Evolutionary conservation across 1,139 yeast species (phyloP), one percentile per base, ranked within the genome.

Genomic region (Sugiyamaella castrensis): DNA sequence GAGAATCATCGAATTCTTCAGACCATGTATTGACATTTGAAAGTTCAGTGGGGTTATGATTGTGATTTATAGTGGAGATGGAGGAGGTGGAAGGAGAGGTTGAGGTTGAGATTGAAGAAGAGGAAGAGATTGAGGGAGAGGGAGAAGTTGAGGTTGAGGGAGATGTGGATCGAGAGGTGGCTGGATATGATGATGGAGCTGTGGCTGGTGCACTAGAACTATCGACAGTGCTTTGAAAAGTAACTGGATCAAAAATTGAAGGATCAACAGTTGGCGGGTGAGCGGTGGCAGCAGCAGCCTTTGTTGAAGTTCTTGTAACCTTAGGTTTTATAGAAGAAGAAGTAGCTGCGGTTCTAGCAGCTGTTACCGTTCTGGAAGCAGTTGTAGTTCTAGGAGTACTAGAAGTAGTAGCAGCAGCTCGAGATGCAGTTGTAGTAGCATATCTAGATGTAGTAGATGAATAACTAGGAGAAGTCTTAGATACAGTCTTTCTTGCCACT

Each of bases 1-100:
- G 52, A 2, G 40, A 29, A 24, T 49, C 52, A n/a, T 46, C 32
- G 28, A 45, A 49, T 28, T 40, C 35, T 28, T 40, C 35, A 4
- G 51, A 26, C 44, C 47, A 42, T 5, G 43, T 15, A 27, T 39
- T 33, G 11, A 38, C 12, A 6, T n/a, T 34, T 33, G 44, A 13
- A 13, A 41, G 34, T n/a, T 26, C 35, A 34, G 46, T 11, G 4
- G 46, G 11, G 2, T 26, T 34, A 11, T 31, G 27, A 19, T 19
- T 19, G 24, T 19, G 24, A 19, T 19, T 19, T 19, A 19, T 19
- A 19, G 24, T 19, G 24, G 24, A 8, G 32, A 6, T 28, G 33
- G 9, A 24, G 26, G 19, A 11, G n/a, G n/a, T n/a, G n/a, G n/a
- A n/a, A n/a, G n/a, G n/a, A n/a, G n/a, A n/a, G n/a, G 43, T 29